Percentiles rank a stretch among this genome's conserved stretches.
Evolutionary conservation across 1,139 yeast species (phyloP).

Genomic region (Saccharomyces hybrid): DNA sequence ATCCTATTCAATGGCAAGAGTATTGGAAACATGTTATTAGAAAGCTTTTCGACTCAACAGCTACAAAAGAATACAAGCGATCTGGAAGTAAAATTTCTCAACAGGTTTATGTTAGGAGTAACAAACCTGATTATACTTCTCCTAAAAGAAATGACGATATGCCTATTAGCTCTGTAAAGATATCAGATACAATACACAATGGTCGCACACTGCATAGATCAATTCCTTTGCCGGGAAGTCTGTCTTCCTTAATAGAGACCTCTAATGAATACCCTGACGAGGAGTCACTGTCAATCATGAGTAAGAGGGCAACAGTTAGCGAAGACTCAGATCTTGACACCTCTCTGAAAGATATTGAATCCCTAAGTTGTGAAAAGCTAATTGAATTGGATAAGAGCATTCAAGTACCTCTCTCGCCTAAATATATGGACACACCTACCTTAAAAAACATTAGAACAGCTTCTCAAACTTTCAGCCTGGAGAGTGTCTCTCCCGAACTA

Average conservation of each 20-base stretch:
- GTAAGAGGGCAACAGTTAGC: background rate
- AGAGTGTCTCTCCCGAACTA: conserved; percentile 9
- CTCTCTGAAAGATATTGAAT: conserved; percentile 20
- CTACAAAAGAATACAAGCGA: background rate
- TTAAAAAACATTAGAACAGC: conserved; percentile 11
- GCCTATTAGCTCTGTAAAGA: background rate
- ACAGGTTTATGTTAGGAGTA: conserved; percentile 12
- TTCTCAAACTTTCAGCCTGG: conserved; percentile 14
- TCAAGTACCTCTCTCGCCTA: conserved; percentile 17
- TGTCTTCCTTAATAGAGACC: background rate
- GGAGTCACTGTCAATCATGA: background rate
- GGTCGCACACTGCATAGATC: background rate
- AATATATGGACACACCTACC: conserved; percentile 8
- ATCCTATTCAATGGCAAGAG: conserved; percentile 16
- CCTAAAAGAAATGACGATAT: conserved; percentile 1
- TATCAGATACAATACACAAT: background rate
- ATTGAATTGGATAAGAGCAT: conserved; percentile 22
- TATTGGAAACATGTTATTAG: conserved; percentile 16
- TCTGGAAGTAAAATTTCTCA: too few species aligned
- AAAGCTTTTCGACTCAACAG: conserved; percentile 5
- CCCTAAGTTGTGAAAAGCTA: conserved; percentile 21
- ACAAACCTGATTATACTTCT: conserved; percentile 11
- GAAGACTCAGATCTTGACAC: conserved; percentile 7
- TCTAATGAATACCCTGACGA: background rate
- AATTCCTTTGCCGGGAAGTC: background rate